Evolutionary conservation across 306 rosid species (phyloP).

Genomic region (Alnus glutinosa): DNA sequence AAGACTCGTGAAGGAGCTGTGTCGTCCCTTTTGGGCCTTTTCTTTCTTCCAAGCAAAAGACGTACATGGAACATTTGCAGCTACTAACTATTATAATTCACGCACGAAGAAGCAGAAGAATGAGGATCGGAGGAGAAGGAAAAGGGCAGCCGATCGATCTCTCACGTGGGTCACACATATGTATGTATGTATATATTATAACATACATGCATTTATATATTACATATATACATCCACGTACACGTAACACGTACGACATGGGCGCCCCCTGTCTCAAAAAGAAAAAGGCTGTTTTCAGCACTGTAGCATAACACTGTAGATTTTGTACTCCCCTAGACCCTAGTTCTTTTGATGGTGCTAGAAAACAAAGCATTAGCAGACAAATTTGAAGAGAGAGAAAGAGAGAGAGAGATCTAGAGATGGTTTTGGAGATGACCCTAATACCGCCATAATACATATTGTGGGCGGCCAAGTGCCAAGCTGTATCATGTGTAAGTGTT

Average conservation of each 20-base stretch:
- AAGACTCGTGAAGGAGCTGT: conserved; percentile 22
- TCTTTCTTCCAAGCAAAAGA: neutral
- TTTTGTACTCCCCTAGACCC: conserved; percentile 17
- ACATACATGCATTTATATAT: neutral
- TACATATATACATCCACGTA: neutral
- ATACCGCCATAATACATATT: conserved; percentile 39
- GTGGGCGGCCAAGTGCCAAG: conserved; percentile 79
- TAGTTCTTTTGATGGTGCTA: conserved; percentile 14
- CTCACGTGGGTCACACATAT: neutral
- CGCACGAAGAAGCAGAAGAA: neutral
- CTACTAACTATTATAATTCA: neutral
- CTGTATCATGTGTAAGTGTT: conserved; percentile 30
- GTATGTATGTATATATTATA: neutral
- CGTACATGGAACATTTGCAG: neutral
- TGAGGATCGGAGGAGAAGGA: neutral
- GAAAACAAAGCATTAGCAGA: conserved; percentile 39
- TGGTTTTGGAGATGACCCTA: conserved; percentile 42
- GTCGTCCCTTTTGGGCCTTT: neutral
- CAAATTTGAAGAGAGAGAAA: conserved; percentile 36
- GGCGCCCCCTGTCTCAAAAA: conserved; percentile 22
- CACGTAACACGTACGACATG: conserved; percentile 1
- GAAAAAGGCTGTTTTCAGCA: conserved; percentile 17
- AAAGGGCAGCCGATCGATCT: neutral
- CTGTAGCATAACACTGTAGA: conserved; percentile 17
- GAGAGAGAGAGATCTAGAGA: neutral